These are phyloP conservation scores for Alternaria atra DNA, from an alignment of 2,329 filamentous ascomycete genomes.

Conservation along the genomic window DNA sequence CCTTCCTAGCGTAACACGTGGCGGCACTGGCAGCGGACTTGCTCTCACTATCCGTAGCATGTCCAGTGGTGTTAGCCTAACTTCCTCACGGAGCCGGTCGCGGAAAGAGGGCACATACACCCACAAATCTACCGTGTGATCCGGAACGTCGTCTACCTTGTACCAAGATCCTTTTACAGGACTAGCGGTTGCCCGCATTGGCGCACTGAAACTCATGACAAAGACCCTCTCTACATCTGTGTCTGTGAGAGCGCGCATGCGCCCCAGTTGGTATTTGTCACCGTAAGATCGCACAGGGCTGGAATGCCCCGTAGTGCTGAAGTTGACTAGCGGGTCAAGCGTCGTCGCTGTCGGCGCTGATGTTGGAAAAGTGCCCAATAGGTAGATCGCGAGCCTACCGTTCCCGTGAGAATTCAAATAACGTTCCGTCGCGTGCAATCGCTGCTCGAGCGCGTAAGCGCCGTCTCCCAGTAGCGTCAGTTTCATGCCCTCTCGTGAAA, in stretches of 20 bases:
- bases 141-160: slow-evolving; percentile 3
- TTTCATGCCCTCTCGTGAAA: slow-evolving; percentile 2
- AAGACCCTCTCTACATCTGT: not conserved
- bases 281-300: not conserved
- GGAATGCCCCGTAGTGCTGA: slow-evolving; percentile 1
- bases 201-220: slow-evolving; percentile 7
- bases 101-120: slow-evolving; percentile 10
- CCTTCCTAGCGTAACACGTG: not conserved
- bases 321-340: not conserved
- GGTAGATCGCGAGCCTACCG: not conserved
- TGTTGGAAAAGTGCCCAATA: slow-evolving; percentile 1
- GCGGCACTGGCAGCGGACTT: not conserved
- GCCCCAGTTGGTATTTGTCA: slow-evolving; percentile 7
- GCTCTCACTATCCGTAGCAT: not conserved
- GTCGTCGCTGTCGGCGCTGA: not conserved
- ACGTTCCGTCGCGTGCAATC: slow-evolving; percentile 1
- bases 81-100: slow-evolving; percentile 2
- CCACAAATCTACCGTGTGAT: slow-evolving; percentile 1
- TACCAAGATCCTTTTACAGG: not conserved
- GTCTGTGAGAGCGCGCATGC: not conserved
- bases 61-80: slow-evolving; percentile 1
- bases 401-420: not conserved
- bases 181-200: not conserved
- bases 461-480: slow-evolving; percentile 1
- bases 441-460: slow-evolving; percentile 4